Base-by-base conservation (phyloP, 2,329 filamentous ascomycete species). In the Aspergillus sp. region DNA sequence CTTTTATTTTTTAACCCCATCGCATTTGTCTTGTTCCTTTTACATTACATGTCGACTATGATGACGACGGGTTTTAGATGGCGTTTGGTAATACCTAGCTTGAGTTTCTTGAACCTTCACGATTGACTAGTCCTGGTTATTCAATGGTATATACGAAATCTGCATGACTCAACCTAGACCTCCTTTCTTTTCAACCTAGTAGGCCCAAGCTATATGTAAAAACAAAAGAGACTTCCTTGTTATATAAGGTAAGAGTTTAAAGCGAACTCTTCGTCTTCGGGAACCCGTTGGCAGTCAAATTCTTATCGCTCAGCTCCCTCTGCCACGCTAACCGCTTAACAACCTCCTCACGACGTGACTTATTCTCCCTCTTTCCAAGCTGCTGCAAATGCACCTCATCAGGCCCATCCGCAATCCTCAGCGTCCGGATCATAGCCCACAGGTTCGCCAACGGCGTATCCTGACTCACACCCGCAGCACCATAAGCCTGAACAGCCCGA, bases 401-500 rank as follows among this genome's bases (percentile, higher is more conserved):
- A 0, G 95, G 95, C 0, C 95, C 95, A 76, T 99, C 95, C 0
- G 91, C 92, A 66, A 96, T 85, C 60, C 90, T 83, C 75, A 96
- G 82, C 6, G 93, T 96, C 58, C 92, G 82, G 69, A 92, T 90
- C 60, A 83, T 79, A 19, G 90, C 86, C 87, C 90, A 96, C 85
- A 93, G 88, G 72, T 82, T 83, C 12, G 92, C 93, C 63, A 99
- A 80, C 19, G 95, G 95, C 2, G 95, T 98, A 66, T 99, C 95
- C 80, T 98, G 95, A 70, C 86, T 90, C 49, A 99, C 89, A 72
- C 95, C 95, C 4, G 90, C 91, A 59, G 88, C 95, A 59, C 95
- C 95, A 69, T 93, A 96, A 0, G 91, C 85, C 82, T 99, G 95
- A 12, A 99, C 87, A 0, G 95, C 95, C 61, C 93, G 89, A 80